A percentile compares a stretch with the other conserved stretches of the same genome.
phyloP scores from a whole-genome alignment of 129 eudicot genomes.

The Flaveria ramosissima region DNA sequence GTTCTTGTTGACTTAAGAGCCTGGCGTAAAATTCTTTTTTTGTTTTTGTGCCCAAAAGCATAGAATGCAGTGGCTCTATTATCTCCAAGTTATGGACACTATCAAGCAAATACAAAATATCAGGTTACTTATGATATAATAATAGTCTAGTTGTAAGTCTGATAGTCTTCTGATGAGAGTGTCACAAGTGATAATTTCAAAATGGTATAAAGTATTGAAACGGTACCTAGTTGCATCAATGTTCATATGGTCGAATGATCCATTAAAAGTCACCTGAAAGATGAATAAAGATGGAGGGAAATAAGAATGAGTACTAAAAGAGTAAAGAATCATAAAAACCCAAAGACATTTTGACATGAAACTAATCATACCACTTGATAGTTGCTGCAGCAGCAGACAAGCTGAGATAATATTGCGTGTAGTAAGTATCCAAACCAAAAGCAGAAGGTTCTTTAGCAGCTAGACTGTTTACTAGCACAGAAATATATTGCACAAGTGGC shows the following conservation, averaged over 20 bases:
- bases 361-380: slow-evolving; percentile 69
- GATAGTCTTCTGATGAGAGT: not conserved
- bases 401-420: slow-evolving; percentile 94
- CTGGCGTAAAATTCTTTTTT: slow-evolving; percentile 89
- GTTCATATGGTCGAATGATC: not conserved
- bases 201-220: slow-evolving; percentile 11
- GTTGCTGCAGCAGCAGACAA: slow-evolving; percentile 98
- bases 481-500: slow-evolving; percentile 21
- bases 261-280: too few species aligned
- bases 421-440: slow-evolving; percentile 86
- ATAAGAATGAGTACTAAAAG: slow-evolving; percentile 10
- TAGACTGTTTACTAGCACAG: slow-evolving; percentile 62
- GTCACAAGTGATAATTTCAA: not conserved
- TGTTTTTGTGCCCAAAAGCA: slow-evolving; percentile 80
- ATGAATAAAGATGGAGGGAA: not conserved
- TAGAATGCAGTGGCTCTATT: slow-evolving; percentile 79
- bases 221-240: slow-evolving; percentile 94
- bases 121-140: not conserved
- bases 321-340: not conserved
- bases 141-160: not conserved
- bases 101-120: slow-evolving; percentile 23
- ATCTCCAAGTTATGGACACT: slow-evolving; percentile 95
- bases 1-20: slow-evolving; percentile 91
- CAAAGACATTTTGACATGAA: not conserved
- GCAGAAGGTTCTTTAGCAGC: slow-evolving; percentile 98